These are phyloP conservation scores for Heterobasidion occidentale DNA, from an alignment of 1,284 basidiomycete species.

Conservation along the genomic window DNA sequence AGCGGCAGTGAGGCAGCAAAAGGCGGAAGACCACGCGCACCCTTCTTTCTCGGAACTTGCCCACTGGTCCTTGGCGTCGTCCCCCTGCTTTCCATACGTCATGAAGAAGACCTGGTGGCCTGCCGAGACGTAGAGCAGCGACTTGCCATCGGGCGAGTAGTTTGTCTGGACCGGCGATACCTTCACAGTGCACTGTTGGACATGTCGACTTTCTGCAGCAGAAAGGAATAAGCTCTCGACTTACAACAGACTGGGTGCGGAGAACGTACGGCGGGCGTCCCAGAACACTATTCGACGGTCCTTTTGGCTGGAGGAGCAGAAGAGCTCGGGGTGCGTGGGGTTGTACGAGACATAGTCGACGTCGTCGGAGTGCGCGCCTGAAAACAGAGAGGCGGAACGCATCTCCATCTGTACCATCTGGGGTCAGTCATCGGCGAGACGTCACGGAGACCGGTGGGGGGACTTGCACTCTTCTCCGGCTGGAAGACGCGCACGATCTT, in stretches of 20 bases:
- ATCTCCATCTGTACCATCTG: slow-evolving; percentile 51
- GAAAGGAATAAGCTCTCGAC: not conserved
- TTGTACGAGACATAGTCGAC: slow-evolving; percentile 76
- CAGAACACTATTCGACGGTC: slow-evolving; percentile 70
- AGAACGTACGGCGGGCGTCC: slow-evolving; percentile 68
- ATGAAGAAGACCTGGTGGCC: slow-evolving; percentile 52
- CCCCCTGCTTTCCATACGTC: slow-evolving; percentile 42
- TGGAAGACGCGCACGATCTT: slow-evolving; percentile 67
- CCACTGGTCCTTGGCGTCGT: slow-evolving; percentile 57
- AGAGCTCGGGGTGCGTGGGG: slow-evolving; percentile 71
- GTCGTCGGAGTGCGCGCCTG: slow-evolving; percentile 65
- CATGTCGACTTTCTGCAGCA: slow-evolving; percentile 54
- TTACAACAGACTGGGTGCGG: not conserved
- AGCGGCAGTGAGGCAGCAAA: slow-evolving; percentile 44
- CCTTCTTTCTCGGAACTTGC: slow-evolving; percentile 39
- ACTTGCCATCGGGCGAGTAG: slow-evolving; percentile 65
- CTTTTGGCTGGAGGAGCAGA: slow-evolving; percentile 69
- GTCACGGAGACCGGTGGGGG: not conserved
- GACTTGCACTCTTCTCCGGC: slow-evolving; percentile 65
- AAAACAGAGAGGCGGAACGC: slow-evolving; percentile 51
- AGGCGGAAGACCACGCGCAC: slow-evolving; percentile 32
- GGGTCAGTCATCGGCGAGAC: not conserved
- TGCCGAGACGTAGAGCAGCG: slow-evolving; percentile 53
- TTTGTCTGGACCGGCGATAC: slow-evolving; percentile 51
- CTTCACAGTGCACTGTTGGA: slow-evolving; percentile 50